Percentiles rank a stretch among this genome's conserved stretches.
Evolutionary conservation across 106 monocot species (phyloP).

Genomic region (Triglochin maritima): DNA sequence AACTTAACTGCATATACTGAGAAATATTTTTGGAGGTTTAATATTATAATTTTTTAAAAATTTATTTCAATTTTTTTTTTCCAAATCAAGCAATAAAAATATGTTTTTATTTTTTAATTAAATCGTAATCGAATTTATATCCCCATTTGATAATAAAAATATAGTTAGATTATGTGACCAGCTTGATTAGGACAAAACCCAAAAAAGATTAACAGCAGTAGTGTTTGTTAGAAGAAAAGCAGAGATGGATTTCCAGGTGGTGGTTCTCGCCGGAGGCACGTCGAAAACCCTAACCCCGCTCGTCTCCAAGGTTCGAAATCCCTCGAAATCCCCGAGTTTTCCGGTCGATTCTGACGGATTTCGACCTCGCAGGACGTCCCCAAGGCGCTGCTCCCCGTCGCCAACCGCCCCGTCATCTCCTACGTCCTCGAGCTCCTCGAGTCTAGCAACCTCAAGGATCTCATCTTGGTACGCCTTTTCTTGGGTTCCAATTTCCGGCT

Average conservation of each 20-base stretch:
- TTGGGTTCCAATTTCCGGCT: not conserved
- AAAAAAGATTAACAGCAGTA: too few relatives aligned
- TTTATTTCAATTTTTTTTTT: too few relatives aligned
- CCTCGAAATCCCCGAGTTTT: not conserved
- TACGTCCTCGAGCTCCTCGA: constrained; percentile 96
- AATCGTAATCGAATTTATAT: too few relatives aligned
- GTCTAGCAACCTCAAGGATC: constrained; percentile 73
- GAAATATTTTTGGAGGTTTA: too few relatives aligned
- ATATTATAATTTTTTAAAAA: too few relatives aligned
- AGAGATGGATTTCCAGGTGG: constrained; percentile 90
- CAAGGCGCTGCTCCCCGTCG: constrained; percentile 84
- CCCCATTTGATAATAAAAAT: too few relatives aligned
- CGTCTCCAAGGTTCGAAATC: constrained; percentile 48
- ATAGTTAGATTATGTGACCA: too few relatives aligned
- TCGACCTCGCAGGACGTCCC: constrained; percentile 54
- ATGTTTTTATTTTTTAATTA: too few relatives aligned
- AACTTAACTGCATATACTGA: too few relatives aligned
- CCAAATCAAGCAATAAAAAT: too few relatives aligned
- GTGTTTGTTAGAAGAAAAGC: too few relatives aligned
- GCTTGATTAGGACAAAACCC: too few relatives aligned
- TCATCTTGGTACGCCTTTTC: constrained; percentile 46
- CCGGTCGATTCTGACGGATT: not conserved
- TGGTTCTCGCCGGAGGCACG: constrained; percentile 83
- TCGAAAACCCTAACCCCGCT: constrained; percentile 67
- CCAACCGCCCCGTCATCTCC: constrained; percentile 88